A percentile compares a stretch with the other conserved stretches of the same genome.
phyloP scores from a whole-genome alignment of 2,329 filamentous ascomycete species.

The Orbilia oligospora region DNA sequence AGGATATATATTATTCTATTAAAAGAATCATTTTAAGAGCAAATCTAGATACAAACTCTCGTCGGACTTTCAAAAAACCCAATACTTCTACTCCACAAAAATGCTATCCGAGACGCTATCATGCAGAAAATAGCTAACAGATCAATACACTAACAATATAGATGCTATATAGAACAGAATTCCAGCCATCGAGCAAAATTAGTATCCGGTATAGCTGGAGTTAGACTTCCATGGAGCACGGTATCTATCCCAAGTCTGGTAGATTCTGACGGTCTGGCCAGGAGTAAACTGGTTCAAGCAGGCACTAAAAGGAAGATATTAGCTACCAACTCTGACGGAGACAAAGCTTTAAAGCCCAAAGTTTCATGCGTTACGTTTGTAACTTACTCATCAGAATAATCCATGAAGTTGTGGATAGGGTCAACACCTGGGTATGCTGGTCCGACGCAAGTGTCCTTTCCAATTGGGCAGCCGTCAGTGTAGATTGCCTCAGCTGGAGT shows the following conservation, averaged over 20 bases:
- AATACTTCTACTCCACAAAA: not conserved
- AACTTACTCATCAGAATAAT: slow-evolving; percentile 63
- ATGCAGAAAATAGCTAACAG: not conserved
- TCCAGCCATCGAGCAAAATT: not conserved
- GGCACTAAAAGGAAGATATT: slow-evolving; percentile 2
- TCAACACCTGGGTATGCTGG: slow-evolving; percentile 64
- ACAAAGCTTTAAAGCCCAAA: not conserved
- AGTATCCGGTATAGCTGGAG: not conserved
- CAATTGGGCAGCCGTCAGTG: slow-evolving; percentile 63
- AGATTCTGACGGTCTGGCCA: slow-evolving; percentile 37
- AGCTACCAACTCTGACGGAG: not conserved
- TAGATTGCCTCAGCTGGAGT: slow-evolving; percentile 64
- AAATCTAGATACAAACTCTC: not conserved
- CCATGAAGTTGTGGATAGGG: slow-evolving; percentile 66
- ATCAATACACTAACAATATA: not conserved
- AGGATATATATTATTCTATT: not conserved
- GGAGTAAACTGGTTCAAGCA: slow-evolving; percentile 42
- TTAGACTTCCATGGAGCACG: slow-evolving; percentile 30
- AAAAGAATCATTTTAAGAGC: not conserved
- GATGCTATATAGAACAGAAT: not conserved
- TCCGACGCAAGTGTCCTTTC: slow-evolving; percentile 64
- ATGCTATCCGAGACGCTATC: slow-evolving; percentile 1
- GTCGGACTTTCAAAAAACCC: not conserved
- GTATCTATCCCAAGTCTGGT: slow-evolving; percentile 47
- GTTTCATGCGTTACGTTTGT: not conserved